Base-by-base conservation (phyloP, 495 filamentous ascomycete species). In the Penicillium coffeae region DNA sequence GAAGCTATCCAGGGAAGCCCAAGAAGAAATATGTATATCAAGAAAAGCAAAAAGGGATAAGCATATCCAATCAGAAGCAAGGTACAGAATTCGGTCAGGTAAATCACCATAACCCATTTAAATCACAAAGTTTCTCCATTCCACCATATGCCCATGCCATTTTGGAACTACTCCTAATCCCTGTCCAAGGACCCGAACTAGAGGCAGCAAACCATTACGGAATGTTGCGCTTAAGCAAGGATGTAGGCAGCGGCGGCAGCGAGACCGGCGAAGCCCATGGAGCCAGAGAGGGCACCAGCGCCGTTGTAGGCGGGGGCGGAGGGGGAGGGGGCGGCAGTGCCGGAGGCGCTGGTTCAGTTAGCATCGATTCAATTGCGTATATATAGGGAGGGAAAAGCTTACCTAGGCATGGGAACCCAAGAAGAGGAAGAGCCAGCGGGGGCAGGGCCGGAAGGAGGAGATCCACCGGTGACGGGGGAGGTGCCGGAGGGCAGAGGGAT, bases 221-320 rank as follows among this genome's bases (percentile, higher is more conserved):
- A 68, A 42, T 60, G 54, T 60, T 58, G 62, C 38, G 64, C 73
- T 68, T 79, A 79, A 60, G 71, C 75, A 58, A 80, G 58, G 69
- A 80, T 69, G 70, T 77, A 64, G 63, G 75, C 76, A 36, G 73
- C 73, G 47, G 64, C 63, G 52, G 74, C 75, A 50, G 75, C 74
- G 20, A 62, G 63, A 66, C 69, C 72, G 50, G 75, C 72, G 61
- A 75, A 66, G 59, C 60, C 62, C 59, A 79, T 63, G 38, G 73
- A 76, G 69, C 65, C 64, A 63, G 64, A 63, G 56, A 77, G 42
- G 55, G 73, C 59, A 70, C 59, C 74, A 39, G 74, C 74, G 59
- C 71, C 73, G 54, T 68, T 74, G 73, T 67, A 77, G 52, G 59
- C 51, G 46, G 74, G 50, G 53, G 65, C 56, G 33, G 60, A 55